Conservation (phyloP, 2,329 filamentous ascomycete species). For the Fusarium dlaminii region DNA sequence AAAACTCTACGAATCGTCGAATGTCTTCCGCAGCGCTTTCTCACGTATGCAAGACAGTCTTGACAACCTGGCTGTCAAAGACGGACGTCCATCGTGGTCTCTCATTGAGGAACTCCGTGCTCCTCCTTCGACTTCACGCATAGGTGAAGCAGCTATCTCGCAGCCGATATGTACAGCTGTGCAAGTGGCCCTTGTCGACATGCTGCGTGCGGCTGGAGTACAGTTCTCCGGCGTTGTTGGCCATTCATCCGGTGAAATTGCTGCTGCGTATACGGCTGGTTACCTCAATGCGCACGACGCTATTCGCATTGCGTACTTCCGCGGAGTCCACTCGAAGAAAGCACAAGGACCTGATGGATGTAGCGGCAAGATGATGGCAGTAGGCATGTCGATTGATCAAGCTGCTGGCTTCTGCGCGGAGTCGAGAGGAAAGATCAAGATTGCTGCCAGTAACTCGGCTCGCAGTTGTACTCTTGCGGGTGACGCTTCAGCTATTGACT, state of each 20-base stretch:
- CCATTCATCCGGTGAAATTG: not conserved
- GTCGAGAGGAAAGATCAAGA: not conserved
- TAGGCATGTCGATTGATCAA: not conserved
- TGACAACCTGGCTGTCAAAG: not conserved
- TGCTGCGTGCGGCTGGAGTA: not conserved
- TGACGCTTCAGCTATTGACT: not conserved
- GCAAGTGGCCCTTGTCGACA: not conserved
- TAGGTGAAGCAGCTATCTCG: not conserved
- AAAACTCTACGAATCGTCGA: not conserved
- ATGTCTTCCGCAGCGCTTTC: not conserved
- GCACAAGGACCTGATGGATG: not conserved
- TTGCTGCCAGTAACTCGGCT: not conserved
- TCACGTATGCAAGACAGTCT: not conserved
- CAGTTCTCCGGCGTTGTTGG: not conserved
- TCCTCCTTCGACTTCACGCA: not conserved
- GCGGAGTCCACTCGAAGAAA: not conserved
- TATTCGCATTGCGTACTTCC: not conserved
- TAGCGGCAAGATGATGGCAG: not conserved
- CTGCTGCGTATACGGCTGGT: not conserved
- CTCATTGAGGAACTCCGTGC: not conserved
- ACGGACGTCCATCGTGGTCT: not conserved
- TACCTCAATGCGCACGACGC: not conserved
- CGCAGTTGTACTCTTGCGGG: not conserved
- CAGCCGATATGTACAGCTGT: not conserved
- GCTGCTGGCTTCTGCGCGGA: not conserved